Percentiles rank a stretch among this genome's conserved stretches.
Evolutionary conservation across 257 asterid genomes (phyloP).

Genomic region (Forsythia viridissima): DNA sequence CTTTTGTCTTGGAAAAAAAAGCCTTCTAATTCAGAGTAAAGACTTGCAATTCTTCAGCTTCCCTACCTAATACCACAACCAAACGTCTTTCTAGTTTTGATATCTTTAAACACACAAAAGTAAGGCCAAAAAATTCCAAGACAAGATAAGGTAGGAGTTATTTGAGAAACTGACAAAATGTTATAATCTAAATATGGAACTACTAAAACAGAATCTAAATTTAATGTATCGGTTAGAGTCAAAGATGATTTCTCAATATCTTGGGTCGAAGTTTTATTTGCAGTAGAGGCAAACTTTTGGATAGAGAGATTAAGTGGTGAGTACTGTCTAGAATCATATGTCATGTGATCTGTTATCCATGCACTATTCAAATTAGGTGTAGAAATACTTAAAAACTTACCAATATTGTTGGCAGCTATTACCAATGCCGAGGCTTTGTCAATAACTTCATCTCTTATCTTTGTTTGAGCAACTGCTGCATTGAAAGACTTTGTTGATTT

Average conservation of each 20-base stretch:
- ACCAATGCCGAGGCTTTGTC: not conserved
- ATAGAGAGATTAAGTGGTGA: not conserved
- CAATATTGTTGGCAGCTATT: not conserved
- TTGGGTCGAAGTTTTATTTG: no score
- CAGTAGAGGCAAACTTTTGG: not conserved
- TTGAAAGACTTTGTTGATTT: not conserved
- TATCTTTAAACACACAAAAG: no score
- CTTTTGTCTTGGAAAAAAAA: no score
- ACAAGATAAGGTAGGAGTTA: no score
- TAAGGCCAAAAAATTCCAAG: no score
- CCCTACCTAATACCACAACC: not conserved
- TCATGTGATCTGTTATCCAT: not conserved
- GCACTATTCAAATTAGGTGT: no score
- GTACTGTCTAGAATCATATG: not conserved
- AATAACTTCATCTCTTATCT: not conserved
- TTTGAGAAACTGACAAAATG: no score
- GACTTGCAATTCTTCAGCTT: not conserved
- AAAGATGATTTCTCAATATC: no score
- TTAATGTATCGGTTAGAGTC: no score
- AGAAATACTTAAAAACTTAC: slow-evolving; percentile 7
- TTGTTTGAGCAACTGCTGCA: not conserved
- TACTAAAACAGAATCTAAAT: no score
- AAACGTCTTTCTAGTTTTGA: not conserved
- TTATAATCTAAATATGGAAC: no score
- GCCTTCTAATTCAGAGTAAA: no score